Evolutionary conservation across 2,329 filamentous ascomycete species (phyloP).

Genomic region (Alternaria alternata): DNA sequence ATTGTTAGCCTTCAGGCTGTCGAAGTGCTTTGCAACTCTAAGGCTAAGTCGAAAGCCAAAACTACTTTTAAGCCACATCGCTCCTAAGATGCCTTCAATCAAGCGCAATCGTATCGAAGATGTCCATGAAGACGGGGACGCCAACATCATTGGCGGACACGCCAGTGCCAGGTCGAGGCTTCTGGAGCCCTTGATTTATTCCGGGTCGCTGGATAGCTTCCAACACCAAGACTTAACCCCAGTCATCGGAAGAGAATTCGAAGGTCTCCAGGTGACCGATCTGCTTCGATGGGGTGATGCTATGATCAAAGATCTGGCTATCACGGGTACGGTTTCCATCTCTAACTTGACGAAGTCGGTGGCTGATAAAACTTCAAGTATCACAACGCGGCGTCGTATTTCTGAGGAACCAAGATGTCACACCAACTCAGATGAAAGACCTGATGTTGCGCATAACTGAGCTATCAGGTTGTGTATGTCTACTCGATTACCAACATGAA

Average conservation of each 20-base stretch:
- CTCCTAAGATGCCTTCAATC: constrained; percentile 32
- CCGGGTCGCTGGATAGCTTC: constrained; percentile 35
- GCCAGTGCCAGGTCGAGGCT: constrained; percentile 32
- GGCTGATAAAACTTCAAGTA: constrained; percentile 54
- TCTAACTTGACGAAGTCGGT: neutral
- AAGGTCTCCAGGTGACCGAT: constrained; percentile 43
- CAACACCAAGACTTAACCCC: constrained; percentile 57
- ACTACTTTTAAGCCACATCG: neutral
- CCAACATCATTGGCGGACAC: constrained; percentile 31
- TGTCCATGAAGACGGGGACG: constrained; percentile 10
- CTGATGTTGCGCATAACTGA: constrained; percentile 68
- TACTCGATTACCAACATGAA: constrained; percentile 44
- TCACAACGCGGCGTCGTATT: constrained; percentile 75
- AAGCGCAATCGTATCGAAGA: constrained; percentile 24
- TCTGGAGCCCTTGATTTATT: constrained; percentile 31
- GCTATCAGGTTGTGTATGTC: constrained; percentile 63
- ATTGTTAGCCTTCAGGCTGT: neutral
- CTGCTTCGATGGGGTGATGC: constrained; percentile 48
- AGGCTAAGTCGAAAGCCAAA: neutral
- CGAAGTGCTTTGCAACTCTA: neutral
- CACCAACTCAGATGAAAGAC: constrained; percentile 69
- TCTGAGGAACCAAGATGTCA: constrained; percentile 68
- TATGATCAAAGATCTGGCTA: constrained; percentile 54
- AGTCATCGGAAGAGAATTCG: constrained; percentile 60
- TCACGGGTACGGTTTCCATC: constrained; percentile 61